Conservation (phyloP, 257 asterid genomes). For the Nicotiana tomentosiformis region DNA sequence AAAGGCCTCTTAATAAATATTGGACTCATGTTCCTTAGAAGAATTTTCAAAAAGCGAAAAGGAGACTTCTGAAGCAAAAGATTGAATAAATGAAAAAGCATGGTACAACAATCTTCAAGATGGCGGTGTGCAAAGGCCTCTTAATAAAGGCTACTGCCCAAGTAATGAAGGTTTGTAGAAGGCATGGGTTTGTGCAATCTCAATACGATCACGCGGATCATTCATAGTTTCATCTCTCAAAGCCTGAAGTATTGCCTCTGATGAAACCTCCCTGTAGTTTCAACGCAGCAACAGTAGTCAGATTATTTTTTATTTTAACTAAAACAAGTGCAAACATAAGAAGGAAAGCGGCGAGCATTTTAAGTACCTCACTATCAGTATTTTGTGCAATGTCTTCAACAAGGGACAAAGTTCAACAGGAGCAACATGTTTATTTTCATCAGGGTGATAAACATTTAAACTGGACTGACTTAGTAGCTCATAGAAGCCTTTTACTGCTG, state of each 20-base stretch:
- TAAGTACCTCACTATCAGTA: constrained; percentile 58
- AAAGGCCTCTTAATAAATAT: constrained; percentile 22
- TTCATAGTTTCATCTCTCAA: constrained; percentile 72
- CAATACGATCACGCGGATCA: constrained; percentile 82
- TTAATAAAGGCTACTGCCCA: constrained; percentile 24
- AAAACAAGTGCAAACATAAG: no score
- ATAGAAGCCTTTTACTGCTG: constrained; percentile 84
- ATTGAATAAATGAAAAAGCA: not conserved
- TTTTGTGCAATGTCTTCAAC: constrained; percentile 60
- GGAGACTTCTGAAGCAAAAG: not conserved
- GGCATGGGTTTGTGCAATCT: constrained; percentile 79
- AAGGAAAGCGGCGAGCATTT: not conserved
- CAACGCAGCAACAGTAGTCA: not conserved
- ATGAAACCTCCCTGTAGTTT: constrained; percentile 54
- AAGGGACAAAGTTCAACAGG: constrained; percentile 87
- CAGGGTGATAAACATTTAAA: constrained; percentile 60
- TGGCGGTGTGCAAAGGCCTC: constrained; percentile 16
- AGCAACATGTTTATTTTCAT: constrained; percentile 63
- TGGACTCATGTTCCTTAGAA: no score
- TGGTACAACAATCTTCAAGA: not conserved
- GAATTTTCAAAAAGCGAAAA: no score
- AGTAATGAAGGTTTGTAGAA: constrained; percentile 85
- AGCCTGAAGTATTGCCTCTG: constrained; percentile 65
- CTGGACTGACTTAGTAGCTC: constrained; percentile 77
- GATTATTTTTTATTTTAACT: not conserved